Conservation (phyloP, 2,329 filamentous ascomycete species). For the Paraphoma sp. region DNA sequence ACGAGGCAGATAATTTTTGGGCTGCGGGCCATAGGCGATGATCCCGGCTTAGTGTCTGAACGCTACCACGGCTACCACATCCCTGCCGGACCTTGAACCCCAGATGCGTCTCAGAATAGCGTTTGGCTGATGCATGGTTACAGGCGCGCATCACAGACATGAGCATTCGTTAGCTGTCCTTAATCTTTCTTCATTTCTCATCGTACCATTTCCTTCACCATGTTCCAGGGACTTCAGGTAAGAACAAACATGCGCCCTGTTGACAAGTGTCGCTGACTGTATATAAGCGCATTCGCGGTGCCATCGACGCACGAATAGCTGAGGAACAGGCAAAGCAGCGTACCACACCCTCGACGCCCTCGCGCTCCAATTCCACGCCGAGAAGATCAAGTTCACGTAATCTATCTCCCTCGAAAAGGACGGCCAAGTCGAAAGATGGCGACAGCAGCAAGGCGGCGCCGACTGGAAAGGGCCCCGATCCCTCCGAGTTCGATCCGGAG, state of each 20-base stretch:
- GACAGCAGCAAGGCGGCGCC: conserved; percentile 45
- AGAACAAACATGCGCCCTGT: not conserved
- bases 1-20: conserved; percentile 19
- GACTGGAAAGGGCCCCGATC: conserved; percentile 72
- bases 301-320: conserved; percentile 85
- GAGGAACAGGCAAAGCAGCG: conserved; percentile 88
- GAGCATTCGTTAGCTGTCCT: conserved; percentile 6
- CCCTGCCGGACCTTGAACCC: conserved; percentile 11
- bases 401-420: conserved; percentile 46
- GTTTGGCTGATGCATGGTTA: conserved; percentile 21
- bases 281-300: conserved; percentile 76
- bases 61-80: conserved; percentile 2
- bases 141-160: conserved; percentile 23
- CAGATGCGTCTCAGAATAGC: conserved; percentile 25
- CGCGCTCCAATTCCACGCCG: conserved; percentile 54
- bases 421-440: conserved; percentile 38
- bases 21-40: not conserved
- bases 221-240: conserved; percentile 46
- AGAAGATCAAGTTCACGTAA: conserved; percentile 54
- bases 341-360: conserved; percentile 52
- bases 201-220: conserved; percentile 24
- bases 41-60: conserved; percentile 1
- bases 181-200: conserved; percentile 9
- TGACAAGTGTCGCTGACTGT: not conserved
- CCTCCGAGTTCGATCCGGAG: conserved; percentile 83